Evolutionary conservation across 148 eudicot species (phyloP).

Genomic region (Bassia scoparia): DNA sequence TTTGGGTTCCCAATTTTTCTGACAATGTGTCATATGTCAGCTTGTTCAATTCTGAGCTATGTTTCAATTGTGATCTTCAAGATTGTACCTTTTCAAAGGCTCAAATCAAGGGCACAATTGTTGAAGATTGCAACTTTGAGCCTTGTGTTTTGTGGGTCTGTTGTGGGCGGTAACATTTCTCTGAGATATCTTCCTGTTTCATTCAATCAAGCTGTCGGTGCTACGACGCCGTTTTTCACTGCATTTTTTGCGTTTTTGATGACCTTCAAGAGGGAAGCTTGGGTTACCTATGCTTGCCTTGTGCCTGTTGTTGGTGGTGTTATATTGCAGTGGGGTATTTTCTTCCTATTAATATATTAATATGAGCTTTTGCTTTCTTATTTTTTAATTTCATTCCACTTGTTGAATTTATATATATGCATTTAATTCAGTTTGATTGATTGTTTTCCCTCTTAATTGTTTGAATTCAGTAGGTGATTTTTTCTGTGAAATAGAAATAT

Average conservation of each 20-base stretch:
- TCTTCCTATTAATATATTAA: neutral
- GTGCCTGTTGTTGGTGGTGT: slow-evolving; percentile 95
- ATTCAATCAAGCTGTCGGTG: slow-evolving; percentile 96
- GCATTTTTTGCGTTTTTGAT: slow-evolving; percentile 83
- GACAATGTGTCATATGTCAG: slow-evolving; percentile 96
- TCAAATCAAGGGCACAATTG: slow-evolving; percentile 69
- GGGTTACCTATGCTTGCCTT: slow-evolving; percentile 77
- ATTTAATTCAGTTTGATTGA: neutral
- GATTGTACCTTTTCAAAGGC: slow-evolving; percentile 63
- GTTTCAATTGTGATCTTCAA: slow-evolving; percentile 61
- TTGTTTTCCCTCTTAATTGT: no score
- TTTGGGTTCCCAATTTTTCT: slow-evolving; percentile 86
- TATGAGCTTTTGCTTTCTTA: no score
- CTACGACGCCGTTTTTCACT: slow-evolving; percentile 96
- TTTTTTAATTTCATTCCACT: no score
- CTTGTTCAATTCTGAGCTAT: slow-evolving; percentile 80
- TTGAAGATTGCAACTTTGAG: slow-evolving; percentile 61
- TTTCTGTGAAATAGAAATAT: neutral
- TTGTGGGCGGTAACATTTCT: slow-evolving; percentile 90
- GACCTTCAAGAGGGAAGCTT: slow-evolving; percentile 79
- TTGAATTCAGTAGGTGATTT: neutral
- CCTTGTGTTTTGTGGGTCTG: slow-evolving; percentile 83
- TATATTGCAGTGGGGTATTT: slow-evolving; percentile 94
- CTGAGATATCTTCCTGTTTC: slow-evolving; percentile 74
- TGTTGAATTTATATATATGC: neutral